Evolutionary conservation across 2,329 filamentous ascomycete genomes (phyloP).

Genomic region (Fusarium multiceps): DNA sequence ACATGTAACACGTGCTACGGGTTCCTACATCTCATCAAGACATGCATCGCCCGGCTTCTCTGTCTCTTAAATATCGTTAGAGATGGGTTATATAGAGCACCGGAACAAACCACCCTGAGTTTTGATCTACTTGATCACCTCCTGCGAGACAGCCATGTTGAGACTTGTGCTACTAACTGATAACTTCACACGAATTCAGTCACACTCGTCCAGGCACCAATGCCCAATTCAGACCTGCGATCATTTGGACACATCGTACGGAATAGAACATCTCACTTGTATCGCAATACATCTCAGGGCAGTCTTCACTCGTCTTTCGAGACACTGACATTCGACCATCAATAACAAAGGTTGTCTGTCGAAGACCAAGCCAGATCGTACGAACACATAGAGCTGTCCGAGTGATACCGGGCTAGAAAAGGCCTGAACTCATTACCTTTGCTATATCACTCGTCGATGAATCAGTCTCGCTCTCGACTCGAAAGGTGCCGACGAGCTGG

Average conservation of each 20-base stretch:
- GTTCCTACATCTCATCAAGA: constrained; percentile 13
- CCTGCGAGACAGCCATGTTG: constrained; percentile 18
- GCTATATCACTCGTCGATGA: background rate
- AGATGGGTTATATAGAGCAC: background rate
- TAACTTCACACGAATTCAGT: background rate
- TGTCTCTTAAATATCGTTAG: background rate
- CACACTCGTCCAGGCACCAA: background rate
- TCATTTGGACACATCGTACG: background rate
- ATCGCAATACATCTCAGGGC: background rate
- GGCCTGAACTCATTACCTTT: background rate
- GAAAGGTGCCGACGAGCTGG: background rate
- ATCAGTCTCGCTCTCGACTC: background rate
- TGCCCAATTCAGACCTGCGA: background rate
- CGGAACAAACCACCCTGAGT: background rate
- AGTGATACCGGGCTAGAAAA: background rate
- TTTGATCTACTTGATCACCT: background rate
- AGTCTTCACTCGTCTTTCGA: background rate
- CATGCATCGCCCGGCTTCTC: constrained; percentile 2
- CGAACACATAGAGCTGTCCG: background rate
- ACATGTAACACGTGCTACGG: constrained; percentile 4
- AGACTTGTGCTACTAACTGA: background rate
- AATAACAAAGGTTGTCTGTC: background rate
- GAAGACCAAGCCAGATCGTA: too few relatives aligned
- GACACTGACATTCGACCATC: background rate
- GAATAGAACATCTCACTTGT: background rate